These are phyloP conservation scores for Hyphodiscus sp. DNA, from an alignment of 2,329 filamentous ascomycete genomes.

Conservation along the genomic window DNA sequence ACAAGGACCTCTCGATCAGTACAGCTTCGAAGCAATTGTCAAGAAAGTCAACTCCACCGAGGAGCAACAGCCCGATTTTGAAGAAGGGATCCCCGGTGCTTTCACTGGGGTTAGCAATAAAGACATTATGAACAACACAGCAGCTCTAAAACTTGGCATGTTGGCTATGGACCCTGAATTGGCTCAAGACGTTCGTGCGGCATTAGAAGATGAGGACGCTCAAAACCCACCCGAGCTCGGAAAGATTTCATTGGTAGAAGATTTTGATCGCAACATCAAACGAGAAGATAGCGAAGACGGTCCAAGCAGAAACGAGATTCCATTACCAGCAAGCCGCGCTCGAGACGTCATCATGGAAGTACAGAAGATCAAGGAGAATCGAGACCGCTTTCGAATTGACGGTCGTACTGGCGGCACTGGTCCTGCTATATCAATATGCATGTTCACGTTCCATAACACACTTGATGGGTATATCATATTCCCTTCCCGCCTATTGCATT, in stretches of 20 bases:
- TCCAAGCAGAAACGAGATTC: conserved; percentile 71
- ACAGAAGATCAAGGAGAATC: conserved; percentile 85
- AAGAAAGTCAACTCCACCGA: conserved; percentile 50
- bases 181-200: conserved; percentile 77
- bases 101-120: conserved; percentile 57
- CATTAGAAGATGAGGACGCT: conserved; percentile 80
- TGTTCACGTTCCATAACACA: conserved; percentile 98
- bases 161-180: conserved; percentile 78
- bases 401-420: conserved; percentile 77
- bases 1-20: conserved; percentile 57
- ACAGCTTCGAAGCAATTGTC: conserved; percentile 55
- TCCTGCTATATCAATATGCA: conserved; percentile 79
- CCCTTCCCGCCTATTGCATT: not conserved
- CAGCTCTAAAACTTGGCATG: conserved; percentile 67
- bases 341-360: conserved; percentile 92
- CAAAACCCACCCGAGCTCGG: conserved; percentile 66
- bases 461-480: conserved; percentile 66
- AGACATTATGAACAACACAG: conserved; percentile 50
- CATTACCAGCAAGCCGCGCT: conserved; percentile 79
- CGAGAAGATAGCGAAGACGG: conserved; percentile 82
- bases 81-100: conserved; percentile 56
- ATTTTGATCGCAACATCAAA: conserved; percentile 84
- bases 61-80: conserved; percentile 52
- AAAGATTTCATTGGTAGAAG: conserved; percentile 69
- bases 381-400: conserved; percentile 86